Percentiles rank a stretch among this genome's conserved stretches.
Conservation (phyloP, 306 rosid species). For the Pueraria montana region DNA sequence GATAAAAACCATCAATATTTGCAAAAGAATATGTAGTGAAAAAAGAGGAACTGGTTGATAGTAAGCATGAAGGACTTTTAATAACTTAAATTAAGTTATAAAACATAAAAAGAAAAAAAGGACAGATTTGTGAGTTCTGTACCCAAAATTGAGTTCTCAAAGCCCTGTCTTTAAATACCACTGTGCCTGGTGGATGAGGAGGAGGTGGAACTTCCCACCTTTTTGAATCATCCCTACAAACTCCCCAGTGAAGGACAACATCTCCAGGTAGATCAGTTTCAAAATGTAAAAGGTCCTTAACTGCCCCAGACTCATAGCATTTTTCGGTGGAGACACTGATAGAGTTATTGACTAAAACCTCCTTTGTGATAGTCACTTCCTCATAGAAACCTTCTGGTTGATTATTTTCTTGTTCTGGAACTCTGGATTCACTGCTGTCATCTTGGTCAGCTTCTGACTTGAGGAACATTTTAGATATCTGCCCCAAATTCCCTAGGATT, state of each 20-base stretch:
- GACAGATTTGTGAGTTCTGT: conserved; percentile 16
- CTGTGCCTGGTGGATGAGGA: conserved; percentile 79
- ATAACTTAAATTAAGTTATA: too few species aligned
- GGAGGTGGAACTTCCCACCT: conserved; percentile 80
- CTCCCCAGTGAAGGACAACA: conserved; percentile 88
- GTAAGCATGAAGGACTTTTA: conserved; percentile 1
- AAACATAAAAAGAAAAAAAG: not conserved
- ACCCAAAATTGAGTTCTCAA: conserved; percentile 78
- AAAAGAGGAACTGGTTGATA: conserved; percentile 6
- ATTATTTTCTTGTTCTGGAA: conserved; percentile 55
- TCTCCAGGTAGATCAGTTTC: conserved; percentile 84
- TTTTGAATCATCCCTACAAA: conserved; percentile 69
- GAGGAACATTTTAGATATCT: conserved; percentile 55
- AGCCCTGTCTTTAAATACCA: conserved; percentile 68
- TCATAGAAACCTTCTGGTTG: conserved; percentile 63
- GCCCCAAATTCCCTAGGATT: conserved; percentile 64
- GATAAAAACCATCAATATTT: not conserved
- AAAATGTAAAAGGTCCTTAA: conserved; percentile 60
- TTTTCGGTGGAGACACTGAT: conserved; percentile 65
- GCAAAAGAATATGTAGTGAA: not conserved
- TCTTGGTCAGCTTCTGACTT: conserved; percentile 49
- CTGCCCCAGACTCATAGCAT: conserved; percentile 57
- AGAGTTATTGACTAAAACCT: conserved; percentile 54
- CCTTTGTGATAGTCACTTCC: conserved; percentile 70
- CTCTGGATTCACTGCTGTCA: too few species aligned